Conservation (phyloP, 116 monocot species). For the Zostera marina region DNA sequence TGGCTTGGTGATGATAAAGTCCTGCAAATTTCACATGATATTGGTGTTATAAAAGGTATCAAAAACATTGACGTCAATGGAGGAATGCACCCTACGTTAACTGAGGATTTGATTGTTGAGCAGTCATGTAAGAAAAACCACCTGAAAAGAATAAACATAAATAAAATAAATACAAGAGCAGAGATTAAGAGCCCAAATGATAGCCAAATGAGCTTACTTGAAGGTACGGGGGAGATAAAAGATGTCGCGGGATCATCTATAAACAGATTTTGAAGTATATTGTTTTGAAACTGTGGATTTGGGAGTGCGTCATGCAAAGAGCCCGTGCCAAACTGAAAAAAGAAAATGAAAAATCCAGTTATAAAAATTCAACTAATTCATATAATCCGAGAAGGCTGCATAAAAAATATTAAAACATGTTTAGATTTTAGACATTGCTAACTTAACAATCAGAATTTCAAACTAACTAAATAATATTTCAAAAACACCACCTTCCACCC, state of each 20-base stretch:
- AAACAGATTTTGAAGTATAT: constrained; percentile 20
- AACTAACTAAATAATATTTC: no score
- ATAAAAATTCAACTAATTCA: not conserved
- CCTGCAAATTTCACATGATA: constrained; percentile 15
- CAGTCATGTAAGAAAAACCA: constrained; percentile 14
- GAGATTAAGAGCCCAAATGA: not conserved
- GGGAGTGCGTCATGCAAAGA: constrained; percentile 32
- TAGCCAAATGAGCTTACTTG: constrained; percentile 20
- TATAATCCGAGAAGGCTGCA: not conserved
- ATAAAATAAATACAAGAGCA: not conserved
- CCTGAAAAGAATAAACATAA: constrained; percentile 2
- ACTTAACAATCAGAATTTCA: no score
- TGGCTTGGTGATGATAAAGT: constrained; percentile 20
- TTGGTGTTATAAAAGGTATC: not conserved
- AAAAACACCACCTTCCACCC: no score
- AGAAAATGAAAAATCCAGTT: not conserved
- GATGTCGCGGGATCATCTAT: constrained; percentile 10
- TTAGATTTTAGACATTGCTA: no score
- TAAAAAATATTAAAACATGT: no score
- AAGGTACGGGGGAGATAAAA: constrained; percentile 19
- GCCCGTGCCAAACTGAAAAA: constrained; percentile 38
- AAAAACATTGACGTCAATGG: not conserved
- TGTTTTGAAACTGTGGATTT: constrained; percentile 12
- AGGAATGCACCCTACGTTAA: constrained; percentile 19
- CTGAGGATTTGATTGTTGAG: constrained; percentile 19